Percentiles rank a stretch among this genome's conserved stretches.
Evolutionary conservation across 2,329 filamentous ascomycete genomes (phyloP).

Genomic region (Byssothecium circinans): DNA sequence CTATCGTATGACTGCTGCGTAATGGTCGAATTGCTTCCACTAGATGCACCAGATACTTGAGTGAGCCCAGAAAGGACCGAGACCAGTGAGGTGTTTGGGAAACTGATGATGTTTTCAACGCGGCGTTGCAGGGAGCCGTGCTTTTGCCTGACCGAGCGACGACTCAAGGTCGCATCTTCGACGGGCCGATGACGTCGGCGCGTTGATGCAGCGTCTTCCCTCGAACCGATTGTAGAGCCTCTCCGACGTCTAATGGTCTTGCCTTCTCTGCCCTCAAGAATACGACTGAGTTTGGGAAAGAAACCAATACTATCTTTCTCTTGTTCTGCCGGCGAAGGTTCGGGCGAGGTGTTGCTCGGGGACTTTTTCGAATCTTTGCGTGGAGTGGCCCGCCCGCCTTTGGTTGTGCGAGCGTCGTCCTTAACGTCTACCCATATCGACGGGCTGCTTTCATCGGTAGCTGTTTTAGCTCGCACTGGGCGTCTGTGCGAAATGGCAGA

Average conservation of each 20-base stretch:
- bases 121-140: constrained; percentile 37
- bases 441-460: constrained; percentile 22
- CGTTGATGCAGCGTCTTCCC: constrained; percentile 8
- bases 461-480: constrained; percentile 25
- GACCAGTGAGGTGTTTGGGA: constrained; percentile 46
- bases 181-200: constrained; percentile 20
- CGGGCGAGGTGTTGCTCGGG: constrained; percentile 15
- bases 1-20: constrained; percentile 48
- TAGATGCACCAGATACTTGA: constrained; percentile 43
- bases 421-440: constrained; percentile 27
- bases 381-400: constrained; percentile 19
- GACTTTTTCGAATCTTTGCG: constrained; percentile 25
- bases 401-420: constrained; percentile 23
- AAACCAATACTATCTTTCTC: constrained; percentile 31
- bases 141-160: constrained; percentile 35
- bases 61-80: constrained; percentile 49
- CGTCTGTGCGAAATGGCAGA: constrained; percentile 26
- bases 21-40: constrained; percentile 44
- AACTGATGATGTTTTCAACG: constrained; percentile 28
- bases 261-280: constrained; percentile 43
- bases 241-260: constrained; percentile 21
- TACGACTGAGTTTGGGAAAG: constrained; percentile 46
- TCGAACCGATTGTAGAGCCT: constrained; percentile 25
- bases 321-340: constrained; percentile 13
- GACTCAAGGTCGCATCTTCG: constrained; percentile 25